phyloP scores from a whole-genome alignment of 2,329 filamentous ascomycete genomes.

The Capronia epimyces region DNA sequence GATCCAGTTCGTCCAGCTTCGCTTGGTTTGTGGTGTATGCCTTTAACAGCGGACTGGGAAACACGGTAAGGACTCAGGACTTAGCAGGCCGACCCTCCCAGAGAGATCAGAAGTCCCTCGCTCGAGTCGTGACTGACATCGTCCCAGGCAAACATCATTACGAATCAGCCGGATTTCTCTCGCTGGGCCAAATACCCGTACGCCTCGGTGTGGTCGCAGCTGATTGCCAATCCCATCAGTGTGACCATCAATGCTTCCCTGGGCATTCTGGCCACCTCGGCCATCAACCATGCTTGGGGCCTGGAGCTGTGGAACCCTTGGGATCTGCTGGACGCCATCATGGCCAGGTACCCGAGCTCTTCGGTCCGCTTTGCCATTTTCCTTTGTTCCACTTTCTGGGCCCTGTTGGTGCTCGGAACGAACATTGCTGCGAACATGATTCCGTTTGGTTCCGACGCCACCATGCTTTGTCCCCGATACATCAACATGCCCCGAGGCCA shows the following conservation, averaged over 20 bases:
- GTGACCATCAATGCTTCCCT: slow-evolving; percentile 41
- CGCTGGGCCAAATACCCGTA: neutral
- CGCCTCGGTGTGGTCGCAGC: neutral
- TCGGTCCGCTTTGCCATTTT: slow-evolving; percentile 6
- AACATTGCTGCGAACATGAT: slow-evolving; percentile 10
- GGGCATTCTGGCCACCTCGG: slow-evolving; percentile 43
- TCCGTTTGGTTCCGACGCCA: slow-evolving; percentile 8
- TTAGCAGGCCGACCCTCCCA: neutral
- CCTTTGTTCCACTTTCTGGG: slow-evolving; percentile 1
- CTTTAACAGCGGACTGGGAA: slow-evolving; percentile 8
- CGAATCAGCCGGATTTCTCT: slow-evolving; percentile 1
- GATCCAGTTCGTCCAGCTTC: slow-evolving; percentile 8
- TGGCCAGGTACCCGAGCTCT: slow-evolving; percentile 1
- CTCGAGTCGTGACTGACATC: neutral
- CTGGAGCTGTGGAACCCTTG: slow-evolving; percentile 34
- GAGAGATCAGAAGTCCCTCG: too few species aligned
- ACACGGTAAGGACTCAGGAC: neutral
- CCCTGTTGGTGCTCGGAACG: slow-evolving; percentile 4
- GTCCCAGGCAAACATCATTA: neutral
- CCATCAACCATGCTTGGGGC: slow-evolving; percentile 42
- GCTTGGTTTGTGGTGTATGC: slow-evolving; percentile 38
- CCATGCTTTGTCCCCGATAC: slow-evolving; percentile 5
- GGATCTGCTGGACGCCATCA: slow-evolving; percentile 9
- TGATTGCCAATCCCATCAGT: slow-evolving; percentile 38
- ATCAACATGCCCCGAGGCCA: slow-evolving; percentile 10